These are phyloP conservation scores for Vigna trinervia DNA, from an alignment of 306 rosid genomes.

Conservation along the genomic window DNA sequence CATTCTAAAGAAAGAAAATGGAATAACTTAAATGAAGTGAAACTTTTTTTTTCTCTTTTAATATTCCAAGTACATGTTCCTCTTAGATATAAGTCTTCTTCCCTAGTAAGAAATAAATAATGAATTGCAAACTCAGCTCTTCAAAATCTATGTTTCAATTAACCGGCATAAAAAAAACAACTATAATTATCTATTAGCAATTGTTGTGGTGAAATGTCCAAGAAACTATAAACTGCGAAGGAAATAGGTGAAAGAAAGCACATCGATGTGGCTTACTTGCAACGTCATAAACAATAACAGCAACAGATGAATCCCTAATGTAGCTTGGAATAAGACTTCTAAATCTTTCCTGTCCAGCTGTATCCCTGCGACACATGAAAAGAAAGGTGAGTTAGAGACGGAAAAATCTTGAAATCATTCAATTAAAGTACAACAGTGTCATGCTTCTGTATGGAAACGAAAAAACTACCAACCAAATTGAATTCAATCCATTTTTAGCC, in stretches of 20 bases:
- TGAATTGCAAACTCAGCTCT: conserved; percentile 32
- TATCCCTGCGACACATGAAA: conserved; percentile 55
- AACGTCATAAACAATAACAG: conserved; percentile 67
- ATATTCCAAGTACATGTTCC: conserved; percentile 6
- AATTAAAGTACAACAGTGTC: neutral
- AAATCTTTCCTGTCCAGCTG: conserved; percentile 74
- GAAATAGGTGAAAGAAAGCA: conserved; percentile 19
- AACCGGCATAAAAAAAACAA: conserved; percentile 1
- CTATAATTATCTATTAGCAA: neutral
- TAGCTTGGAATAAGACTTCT: conserved; percentile 76
- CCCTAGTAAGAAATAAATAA: conserved; percentile 26
- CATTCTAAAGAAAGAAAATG: conserved; percentile 24
- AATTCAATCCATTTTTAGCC: neutral
- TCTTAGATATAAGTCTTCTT: conserved; percentile 19
- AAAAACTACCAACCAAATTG: conserved; percentile 2
- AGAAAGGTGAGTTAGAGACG: conserved; percentile 23
- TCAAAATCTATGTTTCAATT: neutral
- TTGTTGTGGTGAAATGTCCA: conserved; percentile 10
- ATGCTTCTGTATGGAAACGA: conserved; percentile 5
- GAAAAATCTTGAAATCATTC: neutral
- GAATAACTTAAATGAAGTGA: conserved; percentile 4
- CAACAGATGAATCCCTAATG: conserved; percentile 72
- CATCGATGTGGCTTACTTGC: conserved; percentile 58
- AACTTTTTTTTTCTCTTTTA: neutral
- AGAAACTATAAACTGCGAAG: conserved; percentile 29